Base-by-base conservation (phyloP, 129 eudicot genomes). In the Lactuca sativa region DNA sequence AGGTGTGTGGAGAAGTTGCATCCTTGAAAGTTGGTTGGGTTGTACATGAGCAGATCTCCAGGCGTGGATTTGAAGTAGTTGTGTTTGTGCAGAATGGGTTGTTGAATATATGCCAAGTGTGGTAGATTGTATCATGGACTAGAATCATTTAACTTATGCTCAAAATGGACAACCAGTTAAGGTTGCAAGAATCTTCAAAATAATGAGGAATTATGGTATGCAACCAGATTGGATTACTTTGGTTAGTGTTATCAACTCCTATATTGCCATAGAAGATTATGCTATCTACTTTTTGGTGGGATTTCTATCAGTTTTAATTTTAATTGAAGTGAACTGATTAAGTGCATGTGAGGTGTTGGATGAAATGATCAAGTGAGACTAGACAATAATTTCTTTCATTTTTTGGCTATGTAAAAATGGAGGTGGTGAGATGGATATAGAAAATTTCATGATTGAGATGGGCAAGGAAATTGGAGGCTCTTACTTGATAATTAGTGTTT, bases 31-130 rank as follows among this genome's bases (percentile, higher is more conserved):
- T 69, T 48, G 96, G 97, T 38, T 59, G 73, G 64, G 92, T 81
- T 1, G 82, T 86, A 25, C 97, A 88, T 16, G 96, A 79, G 9
- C 90, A 88, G 66, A 71, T 83, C 12, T 74, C 72, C 43, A 82
- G 85, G 37, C 81, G 61, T 41, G 90, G 90, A 62, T 79, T 83
- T 62, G 86, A 78, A 12, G 15, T 64, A 4, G 96, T 86, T 58
- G 79, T 53, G 67, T 85, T 91, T 74, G 75, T 88, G 77, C 90
- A 82, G 65, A 88, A 88, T 48, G 96, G 92, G 73, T 88, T 31
- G 81, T 91, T 52, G 77, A 85, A 74, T 84, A 12, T 91, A 91
- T 74, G 86, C 87, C 0, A 88, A 91, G 69, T 86, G 90, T 69
- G 78, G 84, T 37, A 78, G 76, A 71, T 84, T 61, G 89, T 86